phyloP scores from a whole-genome alignment of 2,329 filamentous ascomycete species.

The Trichoderma afroharzianum region DNA sequence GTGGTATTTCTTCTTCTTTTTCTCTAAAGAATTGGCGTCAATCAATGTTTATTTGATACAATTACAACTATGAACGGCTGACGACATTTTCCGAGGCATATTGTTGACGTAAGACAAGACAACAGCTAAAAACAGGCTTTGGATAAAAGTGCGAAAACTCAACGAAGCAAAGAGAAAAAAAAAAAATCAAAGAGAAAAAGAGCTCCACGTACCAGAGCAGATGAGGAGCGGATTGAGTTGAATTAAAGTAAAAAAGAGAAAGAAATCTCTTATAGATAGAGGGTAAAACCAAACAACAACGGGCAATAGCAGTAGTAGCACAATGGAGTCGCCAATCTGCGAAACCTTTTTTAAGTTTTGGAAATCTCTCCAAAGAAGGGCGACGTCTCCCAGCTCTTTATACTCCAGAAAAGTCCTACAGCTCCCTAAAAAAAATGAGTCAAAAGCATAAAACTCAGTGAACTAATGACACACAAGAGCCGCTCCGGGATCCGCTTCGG shows the following conservation, averaged over 20 bases:
- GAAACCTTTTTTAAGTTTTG: background rate
- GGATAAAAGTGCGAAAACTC: background rate
- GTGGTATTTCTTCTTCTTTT: background rate
- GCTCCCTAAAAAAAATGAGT: background rate
- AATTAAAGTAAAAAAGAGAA: too few relatives aligned
- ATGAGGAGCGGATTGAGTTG: too few relatives aligned
- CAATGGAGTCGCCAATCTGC: background rate
- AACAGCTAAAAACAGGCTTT: background rate
- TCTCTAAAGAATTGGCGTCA: background rate
- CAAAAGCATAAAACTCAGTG: background rate
- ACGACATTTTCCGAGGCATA: background rate
- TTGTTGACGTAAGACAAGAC: background rate
- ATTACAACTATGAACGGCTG: background rate
- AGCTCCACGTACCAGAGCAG: background rate
- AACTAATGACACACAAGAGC: slow-evolving; percentile 4
- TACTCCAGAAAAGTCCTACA: background rate
- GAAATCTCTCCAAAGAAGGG: background rate
- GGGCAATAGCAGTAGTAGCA: background rate
- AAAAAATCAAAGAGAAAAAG: background rate
- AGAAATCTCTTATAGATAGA: too few relatives aligned
- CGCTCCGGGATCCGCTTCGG: slow-evolving; percentile 7
- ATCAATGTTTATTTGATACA: background rate
- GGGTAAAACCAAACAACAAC: background rate
- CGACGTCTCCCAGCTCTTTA: background rate
- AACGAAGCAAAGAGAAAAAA: background rate